Percentiles rank a stretch among this genome's conserved stretches.
Conservation (phyloP, 169 alveolate genomes). For the Plasmodium reichenowi region DNA sequence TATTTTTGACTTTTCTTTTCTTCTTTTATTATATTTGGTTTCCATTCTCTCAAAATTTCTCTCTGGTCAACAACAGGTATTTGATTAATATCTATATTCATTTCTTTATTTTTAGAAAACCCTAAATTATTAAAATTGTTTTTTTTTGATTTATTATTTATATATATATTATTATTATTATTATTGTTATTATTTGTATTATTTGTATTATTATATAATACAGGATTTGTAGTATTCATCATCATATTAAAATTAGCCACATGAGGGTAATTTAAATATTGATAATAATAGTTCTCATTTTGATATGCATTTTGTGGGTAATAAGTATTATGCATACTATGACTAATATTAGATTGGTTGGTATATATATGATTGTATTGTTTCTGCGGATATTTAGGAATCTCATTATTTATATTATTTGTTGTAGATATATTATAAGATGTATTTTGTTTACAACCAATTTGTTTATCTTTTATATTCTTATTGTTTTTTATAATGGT, state of each 20-base stretch:
- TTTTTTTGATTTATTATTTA: constrained; percentile 6
- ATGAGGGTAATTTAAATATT: background rate
- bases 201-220: background rate
- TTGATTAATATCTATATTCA: constrained; percentile 27
- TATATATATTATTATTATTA: background rate
- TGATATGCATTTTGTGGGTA: constrained; percentile 1
- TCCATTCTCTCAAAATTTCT: constrained; percentile 58
- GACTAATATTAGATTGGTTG: background rate
- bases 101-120: constrained; percentile 45
- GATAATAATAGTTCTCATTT: background rate
- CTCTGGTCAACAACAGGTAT: constrained; percentile 56
- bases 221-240: background rate
- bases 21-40: constrained; percentile 49
- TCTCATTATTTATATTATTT: no score
- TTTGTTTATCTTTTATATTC: no score
- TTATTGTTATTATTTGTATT: no score
- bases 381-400: no score
- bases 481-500: no score
- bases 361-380: background rate
- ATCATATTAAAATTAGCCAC: background rate
- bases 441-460: no score
- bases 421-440: no score
- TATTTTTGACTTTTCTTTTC: constrained; percentile 35
- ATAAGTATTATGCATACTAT: background rate
- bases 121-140: constrained; percentile 11